A percentile compares a stretch with the other conserved stretches of the same genome.
Conservation (phyloP, 495 filamentous ascomycete species). For the Talaromyces proteolyticus region DNA sequence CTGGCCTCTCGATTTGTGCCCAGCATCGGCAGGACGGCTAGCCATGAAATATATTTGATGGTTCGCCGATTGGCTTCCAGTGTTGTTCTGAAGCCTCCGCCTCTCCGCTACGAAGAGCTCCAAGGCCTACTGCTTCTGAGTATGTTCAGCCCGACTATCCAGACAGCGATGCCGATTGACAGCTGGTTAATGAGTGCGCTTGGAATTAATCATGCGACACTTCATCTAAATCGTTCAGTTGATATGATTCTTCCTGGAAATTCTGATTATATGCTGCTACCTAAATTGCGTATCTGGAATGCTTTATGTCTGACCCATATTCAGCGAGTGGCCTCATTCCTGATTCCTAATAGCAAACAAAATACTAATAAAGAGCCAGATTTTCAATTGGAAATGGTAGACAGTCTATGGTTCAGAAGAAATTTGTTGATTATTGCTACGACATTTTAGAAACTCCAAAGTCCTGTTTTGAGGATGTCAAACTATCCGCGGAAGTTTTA, state of each 20-base stretch:
- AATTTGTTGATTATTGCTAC: conserved; percentile 29
- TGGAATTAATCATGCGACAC: conserved; percentile 33
- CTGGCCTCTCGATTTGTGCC: conserved; percentile 35
- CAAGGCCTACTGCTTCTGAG: conserved; percentile 32
- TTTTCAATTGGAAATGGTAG: conserved; percentile 32
- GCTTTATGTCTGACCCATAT: conserved; percentile 31
- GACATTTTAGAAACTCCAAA: conserved; percentile 27
- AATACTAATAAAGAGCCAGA: conserved; percentile 10
- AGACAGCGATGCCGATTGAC: conserved; percentile 31
- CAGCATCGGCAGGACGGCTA: conserved; percentile 21
- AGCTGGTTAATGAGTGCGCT: conserved; percentile 38
- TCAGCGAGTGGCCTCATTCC: conserved; percentile 20
- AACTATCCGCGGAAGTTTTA: conserved; percentile 32
- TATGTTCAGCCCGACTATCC: conserved; percentile 28
- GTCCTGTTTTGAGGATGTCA: conserved; percentile 28
- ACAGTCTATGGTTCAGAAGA: conserved; percentile 25
- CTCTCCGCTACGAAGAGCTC: conserved; percentile 27
- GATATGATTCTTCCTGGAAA: background rate
- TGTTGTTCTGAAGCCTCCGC: conserved; percentile 26
- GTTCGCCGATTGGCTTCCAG: conserved; percentile 28
- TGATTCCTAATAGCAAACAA: background rate
- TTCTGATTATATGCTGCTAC: background rate
- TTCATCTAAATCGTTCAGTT: background rate
- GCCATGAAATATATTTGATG: conserved; percentile 28
- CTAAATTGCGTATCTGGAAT: conserved; percentile 34